phyloP scores from a whole-genome alignment of 129 eudicot species.

The carrot (Daucus carota) region DH1_v3.0 NC_030389.2:11964001-11964500 shows the following conservation, averaged over 20 bases:
- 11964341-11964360: constrained; percentile 17
- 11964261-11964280: too few species aligned
- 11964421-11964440: background rate
- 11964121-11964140: background rate
- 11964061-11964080: background rate
- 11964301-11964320: background rate
- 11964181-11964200: constrained; percentile 12
- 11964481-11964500: constrained; percentile 11
- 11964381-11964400: background rate
- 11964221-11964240: constrained; percentile 19
- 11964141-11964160: background rate
- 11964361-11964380: constrained; percentile 1
- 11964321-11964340: constrained; percentile 19
- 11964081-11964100: background rate
- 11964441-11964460: constrained; percentile 6
- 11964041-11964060: too few species aligned
- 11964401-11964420: background rate
- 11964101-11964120: background rate
- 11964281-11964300: background rate
- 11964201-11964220: background rate
- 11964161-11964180: too few species aligned
- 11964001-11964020: too few species aligned
- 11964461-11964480: background rate
- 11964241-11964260: background rate
- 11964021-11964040: too few species aligned